A percentile compares a stretch with the other conserved stretches of the same genome.
Evolutionary conservation across 345 rosid species (phyloP).

Genomic region (Boechera stricta): DNA sequence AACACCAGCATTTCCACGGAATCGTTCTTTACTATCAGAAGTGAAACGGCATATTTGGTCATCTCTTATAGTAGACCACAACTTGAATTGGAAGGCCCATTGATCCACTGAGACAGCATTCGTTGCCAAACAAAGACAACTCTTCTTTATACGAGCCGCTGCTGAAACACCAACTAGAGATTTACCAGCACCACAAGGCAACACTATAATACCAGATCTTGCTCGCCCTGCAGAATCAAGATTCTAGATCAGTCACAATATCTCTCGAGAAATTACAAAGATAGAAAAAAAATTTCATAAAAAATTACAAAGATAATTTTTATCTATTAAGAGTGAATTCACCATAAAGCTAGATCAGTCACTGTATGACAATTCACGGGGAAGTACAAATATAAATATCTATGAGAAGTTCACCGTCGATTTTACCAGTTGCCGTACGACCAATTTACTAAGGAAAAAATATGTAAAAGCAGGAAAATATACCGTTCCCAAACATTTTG

Average conservation of each 20-base stretch:
- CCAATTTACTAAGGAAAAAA: neutral
- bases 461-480: neutral
- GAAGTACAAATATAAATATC: neutral
- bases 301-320: too few species aligned
- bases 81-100: constrained; percentile 93
- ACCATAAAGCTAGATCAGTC: neutral
- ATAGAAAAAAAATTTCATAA: too few species aligned
- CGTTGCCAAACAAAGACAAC: constrained; percentile 97
- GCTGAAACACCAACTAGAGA: constrained; percentile 97
- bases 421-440: neutral
- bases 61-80: constrained; percentile 92
- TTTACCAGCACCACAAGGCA: constrained; percentile 99
- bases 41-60: constrained; percentile 94
- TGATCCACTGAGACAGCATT: constrained; percentile 99
- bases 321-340: neutral
- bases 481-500: constrained; percentile 99
- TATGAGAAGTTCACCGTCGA: neutral
- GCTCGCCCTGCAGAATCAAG: constrained; percentile 76
- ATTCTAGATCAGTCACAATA: constrained; percentile 20
- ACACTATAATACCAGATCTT: constrained; percentile 95
- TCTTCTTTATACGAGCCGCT: constrained; percentile 86
- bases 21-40: constrained; percentile 96
- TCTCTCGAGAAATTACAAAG: constrained; percentile 2
- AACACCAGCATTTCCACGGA: constrained; percentile 97
- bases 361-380: neutral